Evolutionary conservation across 2,329 filamentous ascomycete genomes (phyloP).

Genomic region (Fusarium nurragi): DNA sequence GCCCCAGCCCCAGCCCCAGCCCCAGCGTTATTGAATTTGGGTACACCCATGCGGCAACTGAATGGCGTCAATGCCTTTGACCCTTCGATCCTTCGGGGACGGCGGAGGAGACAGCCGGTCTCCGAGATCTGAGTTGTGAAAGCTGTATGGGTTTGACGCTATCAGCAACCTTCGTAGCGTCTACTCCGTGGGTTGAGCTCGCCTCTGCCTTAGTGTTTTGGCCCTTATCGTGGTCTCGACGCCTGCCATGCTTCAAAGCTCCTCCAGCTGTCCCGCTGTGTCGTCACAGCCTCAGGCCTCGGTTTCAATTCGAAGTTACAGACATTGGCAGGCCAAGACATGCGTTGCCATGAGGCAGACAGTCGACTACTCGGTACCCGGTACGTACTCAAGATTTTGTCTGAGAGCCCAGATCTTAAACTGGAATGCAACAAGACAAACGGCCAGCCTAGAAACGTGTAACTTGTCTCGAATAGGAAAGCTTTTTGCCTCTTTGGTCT

Average conservation of each 20-base stretch:
- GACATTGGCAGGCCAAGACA: neutral
- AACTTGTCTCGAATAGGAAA: conserved; percentile 1
- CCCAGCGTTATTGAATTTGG: neutral
- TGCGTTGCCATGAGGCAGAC: neutral
- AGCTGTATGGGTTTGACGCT: neutral
- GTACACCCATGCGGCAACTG: neutral
- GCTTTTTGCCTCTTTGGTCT: neutral
- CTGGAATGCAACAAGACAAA: conserved; percentile 1
- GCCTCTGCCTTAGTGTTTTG: neutral
- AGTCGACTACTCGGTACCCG: conserved; percentile 7
- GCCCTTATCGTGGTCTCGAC: neutral
- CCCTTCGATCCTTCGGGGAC: neutral
- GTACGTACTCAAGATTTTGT: conserved; percentile 6
- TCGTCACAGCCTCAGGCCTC: conserved; percentile 4
- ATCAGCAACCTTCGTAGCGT: neutral
- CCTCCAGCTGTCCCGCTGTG: neutral
- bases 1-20: neutral
- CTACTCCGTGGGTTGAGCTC: neutral
- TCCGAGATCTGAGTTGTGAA: neutral
- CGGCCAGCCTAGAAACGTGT: conserved; percentile 4
- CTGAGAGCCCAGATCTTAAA: conserved; percentile 21
- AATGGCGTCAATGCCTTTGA: neutral
- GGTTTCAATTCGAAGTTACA: neutral
- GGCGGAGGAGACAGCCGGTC: neutral
- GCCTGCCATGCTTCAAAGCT: neutral